Evolutionary conservation across 805 yeast genomes (phyloP).

Genomic region (Ogataea salicorniae): DNA sequence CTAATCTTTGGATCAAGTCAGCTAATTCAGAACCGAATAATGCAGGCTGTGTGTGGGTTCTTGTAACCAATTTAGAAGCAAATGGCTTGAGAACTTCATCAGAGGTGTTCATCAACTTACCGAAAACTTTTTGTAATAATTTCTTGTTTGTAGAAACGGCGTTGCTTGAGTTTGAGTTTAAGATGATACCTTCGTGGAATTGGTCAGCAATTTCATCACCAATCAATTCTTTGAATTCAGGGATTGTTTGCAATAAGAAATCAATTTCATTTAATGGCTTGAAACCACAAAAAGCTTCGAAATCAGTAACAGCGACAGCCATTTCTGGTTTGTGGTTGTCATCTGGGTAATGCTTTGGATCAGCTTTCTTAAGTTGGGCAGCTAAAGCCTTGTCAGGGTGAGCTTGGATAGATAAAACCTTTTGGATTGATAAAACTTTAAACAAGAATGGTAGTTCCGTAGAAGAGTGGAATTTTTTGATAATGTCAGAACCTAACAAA

Average conservation of each 20-base stretch:
- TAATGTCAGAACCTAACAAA: slow-evolving; percentile 54
- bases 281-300: slow-evolving; percentile 98
- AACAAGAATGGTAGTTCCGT: slow-evolving; percentile 86
- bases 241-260: slow-evolving; percentile 60
- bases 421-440: slow-evolving; percentile 88
- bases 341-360: slow-evolving; percentile 95
- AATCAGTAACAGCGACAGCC: slow-evolving; percentile 95
- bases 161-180: slow-evolving; percentile 32
- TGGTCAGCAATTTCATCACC: slow-evolving; percentile 53
- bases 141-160: slow-evolving; percentile 57
- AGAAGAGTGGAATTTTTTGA: slow-evolving; percentile 58
- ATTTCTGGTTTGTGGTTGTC: slow-evolving; percentile 99
- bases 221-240: slow-evolving; percentile 70
- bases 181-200: slow-evolving; percentile 46
- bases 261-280: slow-evolving; percentile 81
- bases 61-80: slow-evolving; percentile 61
- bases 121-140: slow-evolving; percentile 70
- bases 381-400: slow-evolving; percentile 93
- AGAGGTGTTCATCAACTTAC: slow-evolving; percentile 78
- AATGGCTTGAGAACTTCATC: slow-evolving; percentile 49
- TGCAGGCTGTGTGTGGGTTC: slow-evolving; percentile 56
- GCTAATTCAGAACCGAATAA: slow-evolving; percentile 59
- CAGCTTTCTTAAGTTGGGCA: slow-evolving; percentile 64
- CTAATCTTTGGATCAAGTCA: slow-evolving; percentile 66
- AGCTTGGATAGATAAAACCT: slow-evolving; percentile 93